Base-by-base conservation (phyloP, 2,329 filamentous ascomycete species). In the Volutella citrinella region DNA sequence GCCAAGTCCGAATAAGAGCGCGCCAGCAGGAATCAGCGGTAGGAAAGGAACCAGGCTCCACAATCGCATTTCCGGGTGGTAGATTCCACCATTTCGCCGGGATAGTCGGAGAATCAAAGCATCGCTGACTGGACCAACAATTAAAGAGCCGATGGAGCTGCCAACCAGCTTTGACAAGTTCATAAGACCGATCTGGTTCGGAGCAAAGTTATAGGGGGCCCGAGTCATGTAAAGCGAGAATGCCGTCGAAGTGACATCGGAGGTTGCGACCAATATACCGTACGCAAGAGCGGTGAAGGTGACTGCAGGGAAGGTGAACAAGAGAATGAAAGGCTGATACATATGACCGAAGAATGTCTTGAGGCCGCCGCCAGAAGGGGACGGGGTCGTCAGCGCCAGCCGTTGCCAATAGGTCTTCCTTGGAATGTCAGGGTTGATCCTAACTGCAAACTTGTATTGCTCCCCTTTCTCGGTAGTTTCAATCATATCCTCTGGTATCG, bases 51-150 rank as follows among this genome's bases (percentile, higher is more conserved):
- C n/a, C n/a, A n/a, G n/a, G n/a, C n/a, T n/a, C n/a, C n/a, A n/a
- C n/a, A n/a, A n/a, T n/a, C n/a, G n/a, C n/a, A n/a, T n/a, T n/a
- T n/a, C n/a, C n/a, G n/a, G n/a, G n/a, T n/a, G n/a, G n/a, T n/a
- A n/a, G n/a, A n/a, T n/a, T n/a, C n/a, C n/a, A n/a, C n/a, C n/a
- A n/a, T n/a, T n/a, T n/a, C n/a, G n/a, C n/a, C n/a, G n/a, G n/a
- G n/a, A n/a, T n/a, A n/a, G n/a, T n/a, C n/a, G n/a, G n/a, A n/a
- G n/a, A n/a, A n/a, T n/a, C n/a, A n/a, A n/a, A n/a, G n/a, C n/a
- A n/a, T 69, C 66, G 3, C 57, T 58, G 2, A 68, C 21, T 2
- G 56, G 51, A 0, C 64, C 64, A 1, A 60, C 60, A 19, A 64
- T 61, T 3, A 65, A 10, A 2, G 50, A 48, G 3, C 63, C 65